Percentiles rank a stretch among this genome's conserved stretches.
Evolutionary conservation across 2,329 filamentous ascomycete genomes (phyloP).

Genomic region (Chrysoporthe cubensis): DNA sequence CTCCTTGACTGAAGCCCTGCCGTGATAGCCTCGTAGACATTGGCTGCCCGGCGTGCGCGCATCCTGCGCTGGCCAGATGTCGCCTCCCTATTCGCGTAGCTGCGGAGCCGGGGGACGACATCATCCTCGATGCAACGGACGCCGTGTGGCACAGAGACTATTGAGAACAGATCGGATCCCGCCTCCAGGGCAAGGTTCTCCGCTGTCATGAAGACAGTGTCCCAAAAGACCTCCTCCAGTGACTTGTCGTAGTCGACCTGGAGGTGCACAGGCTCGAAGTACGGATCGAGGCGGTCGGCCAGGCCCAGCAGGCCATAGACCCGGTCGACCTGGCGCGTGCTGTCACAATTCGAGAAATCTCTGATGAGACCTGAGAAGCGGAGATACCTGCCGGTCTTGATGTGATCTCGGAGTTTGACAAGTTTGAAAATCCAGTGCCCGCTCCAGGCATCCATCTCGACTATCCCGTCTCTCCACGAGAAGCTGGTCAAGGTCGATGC

Average conservation of each 20-base stretch:
- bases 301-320: slow-evolving; percentile 16
- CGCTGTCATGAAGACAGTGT: neutral
- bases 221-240: slow-evolving; percentile 9
- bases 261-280: slow-evolving; percentile 7
- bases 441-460: neutral
- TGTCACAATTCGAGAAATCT: neutral
- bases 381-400: neutral
- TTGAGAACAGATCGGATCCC: neutral
- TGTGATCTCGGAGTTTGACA: neutral
- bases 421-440: slow-evolving; percentile 8
- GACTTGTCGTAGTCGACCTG: slow-evolving; percentile 16
- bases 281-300: slow-evolving; percentile 10
- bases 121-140: neutral
- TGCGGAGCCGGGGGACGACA: neutral
- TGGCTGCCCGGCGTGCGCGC: neutral
- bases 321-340: slow-evolving; percentile 9
- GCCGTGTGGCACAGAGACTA: neutral
- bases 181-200: neutral
- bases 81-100: neutral
- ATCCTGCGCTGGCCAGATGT: neutral
- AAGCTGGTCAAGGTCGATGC: neutral
- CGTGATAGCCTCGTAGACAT: neutral
- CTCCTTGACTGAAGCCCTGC: neutral
- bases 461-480: neutral
- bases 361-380: neutral